Base-by-base conservation (phyloP, 2,329 filamentous ascomycete genomes). In the Fusarium sublunatum region DNA sequence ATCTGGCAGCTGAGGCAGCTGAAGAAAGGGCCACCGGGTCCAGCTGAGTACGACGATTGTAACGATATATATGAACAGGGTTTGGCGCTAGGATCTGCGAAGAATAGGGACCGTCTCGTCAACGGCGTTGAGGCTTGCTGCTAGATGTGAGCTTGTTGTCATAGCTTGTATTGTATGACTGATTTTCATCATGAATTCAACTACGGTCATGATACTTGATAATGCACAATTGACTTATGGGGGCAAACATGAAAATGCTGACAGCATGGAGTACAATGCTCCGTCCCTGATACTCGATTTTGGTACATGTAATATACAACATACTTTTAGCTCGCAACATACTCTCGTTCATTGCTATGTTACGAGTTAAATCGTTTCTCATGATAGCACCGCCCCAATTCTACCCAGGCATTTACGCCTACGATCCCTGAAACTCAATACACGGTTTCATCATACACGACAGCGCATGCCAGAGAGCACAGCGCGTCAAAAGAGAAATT, bases 1-100 rank as follows among this genome's bases (percentile, higher is more conserved):
- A 82, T 51, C 65, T 85, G 24, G 78, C 80, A 31, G 79, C 75
- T 1, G 79, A 82, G 49, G 82, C 82, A 24, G 79, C 79, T 2
- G 74, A 78, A 59, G 71, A 68, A 52, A 73, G 80, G 58, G 71
- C 58, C 10, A 39, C 29, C 9, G 24, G 25, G 28, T 41, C 52
- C 45, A 34, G 57, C 35, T 42, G 26, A 19, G 40, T 53, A 51
- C 15, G 38, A 57, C 26, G 29, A 51, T 28, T n/a, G n/a, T 31
- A 7, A 40, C 22, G 39, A 26, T 7, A 34, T 22, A 13, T 10
- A 28, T 13, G 25, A 32, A 10, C 10, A 15, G 26, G 3, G 11
- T 42, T 47, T 39, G 24, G 19, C 7, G 42, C 35, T 29, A 11
- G 41, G 12, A 12, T 34, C 35, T 35, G 28, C n/a, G n/a, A 28